phyloP scores from a whole-genome alignment of 192 early-diverging fungal genomes.

The Pecoramyces ruminantium region DNA sequence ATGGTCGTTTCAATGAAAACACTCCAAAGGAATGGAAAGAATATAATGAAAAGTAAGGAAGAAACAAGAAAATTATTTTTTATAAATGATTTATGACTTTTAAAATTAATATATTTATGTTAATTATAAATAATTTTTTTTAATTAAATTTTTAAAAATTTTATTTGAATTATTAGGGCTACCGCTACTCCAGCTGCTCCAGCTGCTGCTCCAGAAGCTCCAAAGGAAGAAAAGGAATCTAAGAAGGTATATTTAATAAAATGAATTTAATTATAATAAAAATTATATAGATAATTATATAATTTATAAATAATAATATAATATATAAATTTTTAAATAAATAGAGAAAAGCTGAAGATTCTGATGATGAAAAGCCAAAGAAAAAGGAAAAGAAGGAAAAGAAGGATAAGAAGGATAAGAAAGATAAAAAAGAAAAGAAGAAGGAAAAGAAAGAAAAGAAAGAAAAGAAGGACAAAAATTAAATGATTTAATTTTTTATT shows the following conservation, averaged over 20 bases:
- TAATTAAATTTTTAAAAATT: no score
- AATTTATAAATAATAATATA: conserved; percentile 17
- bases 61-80: no score
- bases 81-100: no score
- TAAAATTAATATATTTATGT: neutral
- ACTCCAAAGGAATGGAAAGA: conserved; percentile 76
- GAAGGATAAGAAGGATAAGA: neutral
- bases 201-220: neutral
- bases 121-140: no score
- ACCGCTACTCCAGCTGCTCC: conserved; percentile 5
- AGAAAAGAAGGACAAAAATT: conserved; percentile 26
- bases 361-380: conserved; percentile 12
- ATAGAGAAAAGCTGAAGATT: conserved; percentile 13
- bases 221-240: neutral
- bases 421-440: conserved; percentile 6
- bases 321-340: conserved; percentile 11
- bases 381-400: conserved; percentile 16
- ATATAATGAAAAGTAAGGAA: conserved; percentile 45
- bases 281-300: conserved; percentile 7
- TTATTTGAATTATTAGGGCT: conserved; percentile 14
- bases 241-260: conserved; percentile 2
- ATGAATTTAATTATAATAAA: conserved; percentile 3
- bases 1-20: conserved; percentile 69
- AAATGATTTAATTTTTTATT: neutral
- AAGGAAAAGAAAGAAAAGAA: conserved; percentile 26